Conservation (phyloP, 805 yeast genomes). For the Starmerella vitae region DNA sequence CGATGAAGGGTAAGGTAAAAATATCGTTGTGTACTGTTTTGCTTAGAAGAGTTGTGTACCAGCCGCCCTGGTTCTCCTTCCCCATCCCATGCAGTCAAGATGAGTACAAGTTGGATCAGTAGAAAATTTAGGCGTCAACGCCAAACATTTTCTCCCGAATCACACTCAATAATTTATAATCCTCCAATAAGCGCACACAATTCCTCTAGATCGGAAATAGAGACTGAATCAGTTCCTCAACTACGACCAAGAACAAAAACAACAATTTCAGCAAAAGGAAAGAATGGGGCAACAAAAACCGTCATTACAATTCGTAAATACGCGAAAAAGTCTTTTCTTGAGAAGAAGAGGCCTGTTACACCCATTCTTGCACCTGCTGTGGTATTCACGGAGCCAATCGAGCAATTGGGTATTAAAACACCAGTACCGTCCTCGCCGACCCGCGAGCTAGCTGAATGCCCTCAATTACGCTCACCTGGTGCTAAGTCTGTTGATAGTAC, state of each 20-base stretch:
- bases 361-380: no score
- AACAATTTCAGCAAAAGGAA: background rate
- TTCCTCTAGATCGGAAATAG: no score
- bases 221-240: no score
- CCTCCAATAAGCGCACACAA: no score
- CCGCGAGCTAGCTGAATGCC: background rate
- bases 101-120: background rate
- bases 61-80: background rate
- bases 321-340: background rate
- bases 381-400: conserved; percentile 1
- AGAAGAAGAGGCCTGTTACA: no score
- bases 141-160: background rate
- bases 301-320: conserved; percentile 1
- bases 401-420: conserved; percentile 4
- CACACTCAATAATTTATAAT: no score
- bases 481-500: background rate
- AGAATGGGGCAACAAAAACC: conserved; percentile 1
- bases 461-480: background rate
- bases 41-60: no score
- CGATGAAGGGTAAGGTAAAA: no score
- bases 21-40: no score
- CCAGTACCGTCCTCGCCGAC: conserved; percentile 10
- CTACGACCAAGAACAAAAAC: background rate
- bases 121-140: background rate
- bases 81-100: background rate